Percentiles rank a stretch among this genome's conserved stretches.
Conservation (phyloP, 108 stramenopile species). For the Aurantiochytrium sp. region DNA sequence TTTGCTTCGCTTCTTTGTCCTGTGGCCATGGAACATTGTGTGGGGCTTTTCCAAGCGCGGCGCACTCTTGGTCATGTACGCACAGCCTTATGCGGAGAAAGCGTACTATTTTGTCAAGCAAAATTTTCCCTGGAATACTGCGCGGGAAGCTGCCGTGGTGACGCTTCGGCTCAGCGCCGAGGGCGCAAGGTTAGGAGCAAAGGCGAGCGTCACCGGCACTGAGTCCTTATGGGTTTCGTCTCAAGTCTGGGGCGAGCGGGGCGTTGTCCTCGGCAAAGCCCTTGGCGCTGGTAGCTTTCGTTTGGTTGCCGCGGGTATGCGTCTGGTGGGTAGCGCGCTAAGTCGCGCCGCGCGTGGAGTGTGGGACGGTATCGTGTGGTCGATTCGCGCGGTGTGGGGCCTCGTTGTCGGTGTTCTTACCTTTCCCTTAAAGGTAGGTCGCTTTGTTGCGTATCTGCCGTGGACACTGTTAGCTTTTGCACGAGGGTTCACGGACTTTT, state of each 20-base stretch:
- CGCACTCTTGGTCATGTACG: background rate
- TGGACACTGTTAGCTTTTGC: background rate
- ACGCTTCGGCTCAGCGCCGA: background rate
- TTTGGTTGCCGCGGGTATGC: background rate
- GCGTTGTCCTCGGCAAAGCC: background rate
- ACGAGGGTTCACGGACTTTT: background rate
- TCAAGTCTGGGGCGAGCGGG: background rate
- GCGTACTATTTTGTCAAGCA: background rate
- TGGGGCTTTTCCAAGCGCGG: slow-evolving; percentile 8
- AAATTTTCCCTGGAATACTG: background rate
- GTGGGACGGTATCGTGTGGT: background rate
- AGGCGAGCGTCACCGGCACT: background rate
- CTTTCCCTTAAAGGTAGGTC: background rate
- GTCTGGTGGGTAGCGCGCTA: background rate
- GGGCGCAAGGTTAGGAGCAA: background rate
- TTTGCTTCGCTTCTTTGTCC: background rate
- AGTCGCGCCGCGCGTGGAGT: background rate
- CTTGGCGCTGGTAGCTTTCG: background rate
- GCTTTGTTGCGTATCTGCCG: background rate
- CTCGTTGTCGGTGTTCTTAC: background rate
- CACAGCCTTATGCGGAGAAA: background rate
- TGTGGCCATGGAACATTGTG: background rate
- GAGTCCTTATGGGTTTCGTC: background rate
- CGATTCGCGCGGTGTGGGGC: background rate
- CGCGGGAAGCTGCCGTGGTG: background rate